phyloP scores from a whole-genome alignment of 2,329 filamentous ascomycete species.

The Aureobasidium subglaciale region DNA sequence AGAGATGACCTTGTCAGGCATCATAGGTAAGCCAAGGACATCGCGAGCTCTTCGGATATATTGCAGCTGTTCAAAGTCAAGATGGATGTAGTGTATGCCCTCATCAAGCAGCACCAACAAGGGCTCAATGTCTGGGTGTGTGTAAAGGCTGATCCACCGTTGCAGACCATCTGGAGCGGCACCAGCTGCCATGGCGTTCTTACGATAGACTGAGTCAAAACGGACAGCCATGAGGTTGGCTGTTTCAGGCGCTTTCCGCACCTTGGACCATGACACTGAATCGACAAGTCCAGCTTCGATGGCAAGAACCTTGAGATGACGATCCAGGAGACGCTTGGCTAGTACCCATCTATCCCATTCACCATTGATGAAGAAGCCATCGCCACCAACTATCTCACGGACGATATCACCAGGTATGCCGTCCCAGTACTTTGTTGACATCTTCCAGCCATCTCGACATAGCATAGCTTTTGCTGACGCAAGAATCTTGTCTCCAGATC shows the following conservation, averaged over 20 bases:
- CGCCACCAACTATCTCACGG: constrained; percentile 52
- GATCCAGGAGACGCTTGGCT: constrained; percentile 47
- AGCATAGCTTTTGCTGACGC: constrained; percentile 53
- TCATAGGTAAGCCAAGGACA: constrained; percentile 46
- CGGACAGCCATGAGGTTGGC: constrained; percentile 45
- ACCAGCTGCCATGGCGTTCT: constrained; percentile 33
- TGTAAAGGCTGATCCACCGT: constrained; percentile 46
- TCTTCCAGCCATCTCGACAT: constrained; percentile 50
- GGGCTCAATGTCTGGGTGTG: constrained; percentile 47
- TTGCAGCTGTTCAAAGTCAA: constrained; percentile 52
- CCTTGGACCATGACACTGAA: constrained; percentile 34
- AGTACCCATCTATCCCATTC: constrained; percentile 54
- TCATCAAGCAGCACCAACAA: constrained; percentile 50
- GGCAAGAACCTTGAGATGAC: constrained; percentile 41
- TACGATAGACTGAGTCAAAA: constrained; percentile 47
- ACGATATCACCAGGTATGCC: constrained; percentile 51
- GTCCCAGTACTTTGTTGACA: constrained; percentile 49
- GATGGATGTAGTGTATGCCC: constrained; percentile 54
- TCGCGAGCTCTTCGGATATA: constrained; percentile 47
- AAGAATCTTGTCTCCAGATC: constrained; percentile 48
- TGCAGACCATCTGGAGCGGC: constrained; percentile 38
- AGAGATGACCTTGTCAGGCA: constrained; percentile 49
- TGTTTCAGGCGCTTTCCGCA: constrained; percentile 41
- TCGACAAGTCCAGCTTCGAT: constrained; percentile 43
- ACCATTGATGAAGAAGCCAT: constrained; percentile 51